Base-by-base conservation (phyloP, 176 grass and related monocot species). In the Dendrocalamus sinicus region DNA sequence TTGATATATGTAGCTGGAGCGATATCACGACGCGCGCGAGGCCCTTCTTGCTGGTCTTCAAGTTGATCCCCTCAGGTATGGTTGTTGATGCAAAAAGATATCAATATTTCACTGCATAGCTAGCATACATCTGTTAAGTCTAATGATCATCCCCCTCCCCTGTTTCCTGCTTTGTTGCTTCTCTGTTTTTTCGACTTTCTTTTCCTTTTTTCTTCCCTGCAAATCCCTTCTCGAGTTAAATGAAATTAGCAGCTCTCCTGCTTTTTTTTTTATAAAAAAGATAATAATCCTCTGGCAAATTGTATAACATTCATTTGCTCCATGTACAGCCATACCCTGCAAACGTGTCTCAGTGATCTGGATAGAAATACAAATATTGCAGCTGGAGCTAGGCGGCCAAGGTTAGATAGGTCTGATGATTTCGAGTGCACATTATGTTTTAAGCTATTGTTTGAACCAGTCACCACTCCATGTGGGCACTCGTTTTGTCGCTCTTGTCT, bases 381-480 rank as follows among this genome's bases (percentile, higher is more conserved):
- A 86, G 72, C 89, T 72, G 85, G 89, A 72, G 83, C 78, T 61
- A 94, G 84, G 83, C 76, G 79, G 23, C 81, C 78, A 84, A 92
- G 86, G 73, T 82, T 90, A 85, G 89, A 92, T 22, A 91, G 88
- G 78, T 86, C 86, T 46, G 92, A 96, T 91, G 96, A 96, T 91
- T 99, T 99, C 64, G 90, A 99, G 76, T 99, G 96, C 83, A 99
- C 92, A 64, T 85, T 94, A 66, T 99, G 96, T 83, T 91, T 99
- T 43, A 99, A 99, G 75, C 86, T 99, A 85, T 81, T 99, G 81
- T 94, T 92, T 88, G 90, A 99, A 94, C 96, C 96, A 64, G 96
- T 99, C 55, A 99, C 96, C 84, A 99, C 96, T 69, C 96, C 96
- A 76, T 99, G 96, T 92, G 96, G 96, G 35, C 96, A 99, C 87